A percentile compares a stretch with the other conserved stretches of the same genome.
phyloP scores from a whole-genome alignment of 768 basidiomycete species.

The Paxillus involutus region DNA sequence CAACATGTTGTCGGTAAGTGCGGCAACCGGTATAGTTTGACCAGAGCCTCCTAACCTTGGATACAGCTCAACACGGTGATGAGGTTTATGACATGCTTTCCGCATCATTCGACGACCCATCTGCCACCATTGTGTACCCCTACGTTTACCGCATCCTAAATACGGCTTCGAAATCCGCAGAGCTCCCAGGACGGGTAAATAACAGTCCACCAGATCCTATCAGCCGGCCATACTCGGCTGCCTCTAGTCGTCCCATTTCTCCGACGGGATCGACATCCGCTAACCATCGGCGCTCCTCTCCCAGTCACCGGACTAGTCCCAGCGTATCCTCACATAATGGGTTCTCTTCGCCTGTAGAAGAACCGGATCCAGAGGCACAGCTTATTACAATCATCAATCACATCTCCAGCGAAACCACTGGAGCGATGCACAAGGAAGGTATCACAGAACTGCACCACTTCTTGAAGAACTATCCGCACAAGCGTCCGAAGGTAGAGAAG shows the following conservation, averaged over 20 bases:
- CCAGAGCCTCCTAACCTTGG: constrained; percentile 16
- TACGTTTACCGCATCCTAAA: constrained; percentile 93
- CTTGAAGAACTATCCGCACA: constrained; percentile 87
- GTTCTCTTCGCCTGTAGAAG: constrained; percentile 57
- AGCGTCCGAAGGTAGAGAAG: constrained; percentile 79
- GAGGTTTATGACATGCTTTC: constrained; percentile 90
- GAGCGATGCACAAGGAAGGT: constrained; percentile 88
- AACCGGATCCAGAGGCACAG: constrained; percentile 86
- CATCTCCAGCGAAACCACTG: constrained; percentile 86
- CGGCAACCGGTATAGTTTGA: constrained; percentile 1
- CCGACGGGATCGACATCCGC: constrained; percentile 64
- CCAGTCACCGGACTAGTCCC: constrained; percentile 66
- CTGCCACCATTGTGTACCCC: constrained; percentile 94
- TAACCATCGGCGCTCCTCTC: constrained; percentile 52
- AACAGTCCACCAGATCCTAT: constrained; percentile 36
- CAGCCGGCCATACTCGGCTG: constrained; percentile 52
- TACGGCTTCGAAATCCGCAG: constrained; percentile 50
- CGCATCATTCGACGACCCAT: constrained; percentile 91
- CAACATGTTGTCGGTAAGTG: constrained; percentile 93
- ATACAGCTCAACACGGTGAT: constrained; percentile 76
- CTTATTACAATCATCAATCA: constrained; percentile 81
- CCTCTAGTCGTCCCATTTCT: constrained; percentile 69
- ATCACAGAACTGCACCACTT: constrained; percentile 95
- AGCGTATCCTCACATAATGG: constrained; percentile 64
- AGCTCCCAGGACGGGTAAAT: constrained; percentile 22